These are phyloP conservation scores for Rozella allomycis DNA, from an alignment of 371 early-diverging fungal genomes.

Conservation along the genomic window DNA sequence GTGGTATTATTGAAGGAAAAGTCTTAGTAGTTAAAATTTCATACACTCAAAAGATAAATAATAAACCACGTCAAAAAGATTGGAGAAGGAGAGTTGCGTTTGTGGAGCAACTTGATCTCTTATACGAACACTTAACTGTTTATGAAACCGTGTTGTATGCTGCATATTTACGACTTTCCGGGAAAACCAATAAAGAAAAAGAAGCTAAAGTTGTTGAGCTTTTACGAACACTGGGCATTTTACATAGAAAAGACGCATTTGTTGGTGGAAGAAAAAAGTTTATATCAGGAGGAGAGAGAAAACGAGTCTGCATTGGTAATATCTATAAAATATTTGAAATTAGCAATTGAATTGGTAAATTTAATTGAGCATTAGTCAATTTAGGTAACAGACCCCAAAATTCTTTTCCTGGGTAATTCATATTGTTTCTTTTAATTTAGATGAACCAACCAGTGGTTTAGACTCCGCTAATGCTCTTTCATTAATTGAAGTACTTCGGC, in stretches of 20 bases:
- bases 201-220: not conserved
- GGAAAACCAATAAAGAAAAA: conserved; percentile 3
- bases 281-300: conserved; percentile 15
- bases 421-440: too few species aligned
- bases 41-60: conserved; percentile 9
- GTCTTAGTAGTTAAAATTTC: too few species aligned
- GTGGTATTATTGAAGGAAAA: conserved; percentile 10
- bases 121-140: conserved; percentile 20
- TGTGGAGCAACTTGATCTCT: conserved; percentile 30
- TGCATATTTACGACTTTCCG: conserved; percentile 10
- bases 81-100: conserved; percentile 12
- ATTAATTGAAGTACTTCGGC: conserved; percentile 8
- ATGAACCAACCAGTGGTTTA: conserved; percentile 23
- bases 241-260: not conserved
- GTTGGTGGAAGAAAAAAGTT: conserved; percentile 2
- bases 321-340: too few species aligned
- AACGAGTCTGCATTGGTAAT: conserved; percentile 14
- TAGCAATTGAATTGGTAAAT: too few species aligned
- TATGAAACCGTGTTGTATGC: conserved; percentile 18
- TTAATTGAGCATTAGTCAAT: too few species aligned
- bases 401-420: conserved; percentile 10
- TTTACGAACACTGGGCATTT: not conserved
- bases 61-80: conserved; percentile 4
- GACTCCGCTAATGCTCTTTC: conserved; percentile 19
- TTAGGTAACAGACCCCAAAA: conserved; percentile 6